These are phyloP conservation scores for Lanmaoa pseudosensibilis DNA, from an alignment of 768 basidiomycete species.

Conservation along the genomic window DNA sequence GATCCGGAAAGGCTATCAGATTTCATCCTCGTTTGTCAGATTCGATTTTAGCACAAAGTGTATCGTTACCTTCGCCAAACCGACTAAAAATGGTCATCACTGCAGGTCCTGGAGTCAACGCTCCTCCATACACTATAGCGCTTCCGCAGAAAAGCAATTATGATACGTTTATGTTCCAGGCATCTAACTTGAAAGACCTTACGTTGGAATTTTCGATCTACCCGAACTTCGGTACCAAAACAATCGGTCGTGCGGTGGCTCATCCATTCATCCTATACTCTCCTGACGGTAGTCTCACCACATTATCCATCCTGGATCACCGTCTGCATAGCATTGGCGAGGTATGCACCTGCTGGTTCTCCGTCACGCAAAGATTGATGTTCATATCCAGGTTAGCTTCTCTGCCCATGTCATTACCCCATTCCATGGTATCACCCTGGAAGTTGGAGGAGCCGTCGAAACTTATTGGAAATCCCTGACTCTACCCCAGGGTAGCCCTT, in stretches of 20 bases:
- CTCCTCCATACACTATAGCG: constrained; percentile 88
- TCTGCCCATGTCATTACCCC: constrained; percentile 84
- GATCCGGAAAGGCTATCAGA: constrained; percentile 52
- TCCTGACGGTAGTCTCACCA: constrained; percentile 52
- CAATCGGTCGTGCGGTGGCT: constrained; percentile 90
- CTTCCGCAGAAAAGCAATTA: constrained; percentile 73
- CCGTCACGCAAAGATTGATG: constrained; percentile 1
- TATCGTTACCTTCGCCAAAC: constrained; percentile 64
- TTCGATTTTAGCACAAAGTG: constrained; percentile 63
- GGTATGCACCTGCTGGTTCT: constrained; percentile 41
- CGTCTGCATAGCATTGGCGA: constrained; percentile 94
- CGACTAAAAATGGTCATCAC: constrained; percentile 96
- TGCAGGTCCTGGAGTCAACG: constrained; percentile 75
- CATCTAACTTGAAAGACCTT: constrained; percentile 67
- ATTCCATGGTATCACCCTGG: constrained; percentile 89
- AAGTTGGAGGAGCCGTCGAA: constrained; percentile 92
- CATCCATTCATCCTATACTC: constrained; percentile 70
- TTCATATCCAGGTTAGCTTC: constrained; percentile 68
- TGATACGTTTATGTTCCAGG: constrained; percentile 85
- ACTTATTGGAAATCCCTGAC: constrained; percentile 95
- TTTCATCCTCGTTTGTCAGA: constrained; percentile 75
- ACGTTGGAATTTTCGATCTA: constrained; percentile 92
- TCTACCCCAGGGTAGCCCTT: constrained; percentile 29
- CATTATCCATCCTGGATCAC: constrained; percentile 86
- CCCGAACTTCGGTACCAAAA: constrained; percentile 96